Percentiles rank a stretch among this genome's conserved stretches.
Evolutionary conservation across 106 monocot genomes (phyloP).

Genomic region (Dendrobium huoshanense): DNA sequence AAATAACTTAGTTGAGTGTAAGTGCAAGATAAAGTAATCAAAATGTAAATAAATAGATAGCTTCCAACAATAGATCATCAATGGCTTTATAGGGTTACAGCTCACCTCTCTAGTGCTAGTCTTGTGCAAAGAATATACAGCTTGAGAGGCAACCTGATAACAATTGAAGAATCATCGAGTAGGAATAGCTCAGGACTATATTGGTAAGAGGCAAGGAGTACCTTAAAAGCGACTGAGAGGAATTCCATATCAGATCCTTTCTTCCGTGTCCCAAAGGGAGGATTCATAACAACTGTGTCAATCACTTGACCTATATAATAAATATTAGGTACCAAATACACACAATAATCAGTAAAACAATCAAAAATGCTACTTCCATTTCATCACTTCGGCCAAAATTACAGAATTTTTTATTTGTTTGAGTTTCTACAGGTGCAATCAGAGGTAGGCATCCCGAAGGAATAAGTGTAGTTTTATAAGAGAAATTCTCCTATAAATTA

Average conservation of each 20-base stretch:
- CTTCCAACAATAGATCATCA: not conserved
- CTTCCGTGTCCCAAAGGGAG: slow-evolving; percentile 94
- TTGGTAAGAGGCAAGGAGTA: slow-evolving; percentile 11
- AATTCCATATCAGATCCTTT: slow-evolving; percentile 95
- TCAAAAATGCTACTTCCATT: not conserved
- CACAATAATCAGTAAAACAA: slow-evolving; percentile 4
- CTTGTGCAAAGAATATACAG: slow-evolving; percentile 95
- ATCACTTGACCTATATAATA: slow-evolving; percentile 39
- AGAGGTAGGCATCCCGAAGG: not conserved
- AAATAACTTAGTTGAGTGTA: not conserved
- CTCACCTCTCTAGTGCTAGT: slow-evolving; percentile 92
- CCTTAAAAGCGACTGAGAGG: slow-evolving; percentile 71
- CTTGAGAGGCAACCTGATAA: slow-evolving; percentile 74
- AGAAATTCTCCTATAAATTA: not conserved
- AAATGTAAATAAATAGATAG: not conserved
- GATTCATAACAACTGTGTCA: slow-evolving; percentile 99
- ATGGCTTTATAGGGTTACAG: not conserved
- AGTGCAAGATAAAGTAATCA: not conserved
- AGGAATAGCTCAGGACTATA: not conserved
- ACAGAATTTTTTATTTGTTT: not conserved
- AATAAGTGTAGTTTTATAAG: not conserved
- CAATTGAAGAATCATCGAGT: not conserved
- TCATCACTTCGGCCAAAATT: not conserved
- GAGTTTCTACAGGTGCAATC: not conserved
- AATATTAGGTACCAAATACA: not conserved